Evolutionary conservation across 306 rosid species (phyloP).

Genomic region (Cicer judaicum): DNA sequence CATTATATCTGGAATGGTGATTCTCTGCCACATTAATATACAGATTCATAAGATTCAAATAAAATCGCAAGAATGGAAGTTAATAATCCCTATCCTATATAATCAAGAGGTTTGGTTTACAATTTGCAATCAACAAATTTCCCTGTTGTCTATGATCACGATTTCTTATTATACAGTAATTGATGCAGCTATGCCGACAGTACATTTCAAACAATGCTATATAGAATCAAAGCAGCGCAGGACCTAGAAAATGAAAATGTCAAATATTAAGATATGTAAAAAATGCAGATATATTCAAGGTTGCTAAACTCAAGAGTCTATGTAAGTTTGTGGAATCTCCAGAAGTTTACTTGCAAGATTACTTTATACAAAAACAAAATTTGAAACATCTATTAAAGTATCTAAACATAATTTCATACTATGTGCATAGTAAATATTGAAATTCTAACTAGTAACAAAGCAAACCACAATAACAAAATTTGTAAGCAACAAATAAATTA

Average conservation of each 20-base stretch:
- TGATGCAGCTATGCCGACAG: background rate
- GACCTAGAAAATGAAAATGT: background rate
- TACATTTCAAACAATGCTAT: background rate
- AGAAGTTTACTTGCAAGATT: background rate
- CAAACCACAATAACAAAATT: background rate
- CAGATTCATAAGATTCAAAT: conserved; percentile 35
- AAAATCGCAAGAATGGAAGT: conserved; percentile 24
- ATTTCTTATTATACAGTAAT: background rate
- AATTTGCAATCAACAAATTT: conserved; percentile 2
- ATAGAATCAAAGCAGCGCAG: background rate
- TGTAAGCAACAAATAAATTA: background rate
- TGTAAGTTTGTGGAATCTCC: background rate
- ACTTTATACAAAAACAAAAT: background rate
- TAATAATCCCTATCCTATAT: conserved; percentile 21
- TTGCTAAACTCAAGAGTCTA: background rate
- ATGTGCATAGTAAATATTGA: background rate
- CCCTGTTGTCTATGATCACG: background rate
- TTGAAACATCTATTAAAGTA: background rate
- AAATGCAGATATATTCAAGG: background rate
- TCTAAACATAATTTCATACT: background rate
- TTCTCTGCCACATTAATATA: conserved; percentile 65
- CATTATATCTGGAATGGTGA: conserved; percentile 77
- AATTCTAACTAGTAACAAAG: conserved; percentile 1
- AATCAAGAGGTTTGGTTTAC: conserved; percentile 31
- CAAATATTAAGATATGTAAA: background rate